Percentiles rank a stretch among this genome's conserved stretches.
Evolutionary conservation across 768 basidiomycete genomes (phyloP).

Genomic region (Lentinula sp.): DNA sequence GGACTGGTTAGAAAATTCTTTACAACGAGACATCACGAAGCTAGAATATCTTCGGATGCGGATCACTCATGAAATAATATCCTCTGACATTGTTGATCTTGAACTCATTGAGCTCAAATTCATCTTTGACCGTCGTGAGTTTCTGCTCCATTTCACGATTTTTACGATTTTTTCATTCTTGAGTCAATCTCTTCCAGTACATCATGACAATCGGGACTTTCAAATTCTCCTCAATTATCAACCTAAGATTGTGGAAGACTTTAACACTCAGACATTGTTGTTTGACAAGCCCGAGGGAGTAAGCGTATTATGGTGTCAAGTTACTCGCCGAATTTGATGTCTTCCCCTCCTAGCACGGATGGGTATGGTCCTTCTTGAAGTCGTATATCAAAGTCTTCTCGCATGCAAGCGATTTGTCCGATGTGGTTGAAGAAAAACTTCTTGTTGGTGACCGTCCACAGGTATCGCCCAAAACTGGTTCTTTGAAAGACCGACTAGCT

Average conservation of each 20-base stretch:
- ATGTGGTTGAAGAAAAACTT: constrained; percentile 75
- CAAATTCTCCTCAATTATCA: constrained; percentile 76
- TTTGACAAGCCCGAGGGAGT: constrained; percentile 62
- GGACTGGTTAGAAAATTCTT: constrained; percentile 73
- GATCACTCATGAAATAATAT: constrained; percentile 65
- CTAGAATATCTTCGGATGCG: constrained; percentile 85
- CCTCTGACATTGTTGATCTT: constrained; percentile 69
- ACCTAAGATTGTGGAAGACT: constrained; percentile 40
- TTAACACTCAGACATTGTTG: constrained; percentile 65
- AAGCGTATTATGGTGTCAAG: constrained; percentile 19
- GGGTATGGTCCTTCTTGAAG: constrained; percentile 68
- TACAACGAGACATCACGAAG: constrained; percentile 78
- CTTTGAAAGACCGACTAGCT: constrained; percentile 55
- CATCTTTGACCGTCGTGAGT: constrained; percentile 68
- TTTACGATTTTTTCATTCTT: background rate
- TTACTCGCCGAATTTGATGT: background rate
- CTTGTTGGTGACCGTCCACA: constrained; percentile 78
- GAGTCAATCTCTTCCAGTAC: constrained; percentile 35
- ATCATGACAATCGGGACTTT: constrained; percentile 86
- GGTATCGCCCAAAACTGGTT: constrained; percentile 39
- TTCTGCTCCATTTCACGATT: background rate
- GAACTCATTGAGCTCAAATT: constrained; percentile 83
- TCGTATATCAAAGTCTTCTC: constrained; percentile 75
- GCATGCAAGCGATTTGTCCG: constrained; percentile 75
- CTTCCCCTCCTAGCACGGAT: constrained; percentile 44